These are phyloP conservation scores for Alopecurus myosuroides DNA, from an alignment of 176 grass and related monocot species.

Conservation along the genomic window DNA sequence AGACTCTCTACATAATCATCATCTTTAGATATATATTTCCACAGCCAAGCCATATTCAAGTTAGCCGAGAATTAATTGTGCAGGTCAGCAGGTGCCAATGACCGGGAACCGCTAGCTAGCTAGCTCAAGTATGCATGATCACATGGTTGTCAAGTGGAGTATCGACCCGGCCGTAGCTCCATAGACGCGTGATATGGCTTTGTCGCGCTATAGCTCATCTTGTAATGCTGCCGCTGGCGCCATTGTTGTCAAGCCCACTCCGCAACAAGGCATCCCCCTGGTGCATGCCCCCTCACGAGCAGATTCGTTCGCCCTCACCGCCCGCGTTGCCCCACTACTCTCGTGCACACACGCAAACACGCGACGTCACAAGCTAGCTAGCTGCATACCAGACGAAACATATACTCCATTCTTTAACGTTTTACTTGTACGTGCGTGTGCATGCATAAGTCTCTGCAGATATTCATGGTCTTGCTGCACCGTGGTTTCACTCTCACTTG, in stretches of 20 bases:
- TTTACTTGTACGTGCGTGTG: neutral
- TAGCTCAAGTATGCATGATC: neutral
- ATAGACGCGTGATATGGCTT: neutral
- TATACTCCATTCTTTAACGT: neutral
- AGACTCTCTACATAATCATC: neutral
- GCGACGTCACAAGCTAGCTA: neutral
- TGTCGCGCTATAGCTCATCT: constrained; percentile 10
- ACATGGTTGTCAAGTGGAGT: neutral
- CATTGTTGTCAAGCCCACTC: constrained; percentile 19
- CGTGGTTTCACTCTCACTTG: neutral
- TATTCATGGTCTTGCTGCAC: neutral
- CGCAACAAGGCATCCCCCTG: constrained; percentile 18
- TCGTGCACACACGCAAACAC: neutral
- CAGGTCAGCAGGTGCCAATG: neutral
- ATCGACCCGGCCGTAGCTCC: neutral
- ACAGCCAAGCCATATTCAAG: neutral
- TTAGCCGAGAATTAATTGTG: neutral
- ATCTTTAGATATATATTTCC: neutral
- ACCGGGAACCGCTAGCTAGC: neutral
- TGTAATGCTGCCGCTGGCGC: neutral
- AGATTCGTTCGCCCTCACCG: constrained; percentile 25
- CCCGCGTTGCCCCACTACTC: neutral
- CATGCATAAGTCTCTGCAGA: neutral
- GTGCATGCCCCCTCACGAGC: constrained; percentile 17
- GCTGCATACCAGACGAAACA: neutral